A percentile compares a stretch with the other conserved stretches of the same genome.
Evolutionary conservation across 805 yeast species (phyloP).

Genomic region (Pichia exigua): DNA sequence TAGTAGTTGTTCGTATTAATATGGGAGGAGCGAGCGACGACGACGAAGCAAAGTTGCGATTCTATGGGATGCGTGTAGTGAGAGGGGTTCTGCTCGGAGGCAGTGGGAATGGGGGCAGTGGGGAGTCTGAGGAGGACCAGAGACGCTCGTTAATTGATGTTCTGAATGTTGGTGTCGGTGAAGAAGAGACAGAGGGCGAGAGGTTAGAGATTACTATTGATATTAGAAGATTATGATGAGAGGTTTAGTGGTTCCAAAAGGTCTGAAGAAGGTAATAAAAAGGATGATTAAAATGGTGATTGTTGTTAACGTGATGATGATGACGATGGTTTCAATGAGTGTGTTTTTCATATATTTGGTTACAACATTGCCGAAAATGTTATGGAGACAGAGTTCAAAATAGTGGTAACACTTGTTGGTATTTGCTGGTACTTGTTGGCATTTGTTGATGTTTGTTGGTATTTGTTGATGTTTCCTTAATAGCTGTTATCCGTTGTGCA

Average conservation of each 20-base stretch:
- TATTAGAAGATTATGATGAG: constrained; percentile 20
- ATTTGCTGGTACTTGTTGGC: no score
- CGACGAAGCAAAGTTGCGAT: constrained; percentile 52
- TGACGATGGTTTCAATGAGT: background rate
- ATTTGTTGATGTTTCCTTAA: no score
- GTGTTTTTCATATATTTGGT: constrained; percentile 1
- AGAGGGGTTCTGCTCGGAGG: constrained; percentile 25
- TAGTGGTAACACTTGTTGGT: no score
- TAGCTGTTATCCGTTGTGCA: no score
- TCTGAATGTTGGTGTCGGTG: constrained; percentile 22
- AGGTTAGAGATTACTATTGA: constrained; percentile 38
- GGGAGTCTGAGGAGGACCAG: constrained; percentile 12
- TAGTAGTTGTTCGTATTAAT: constrained; percentile 45
- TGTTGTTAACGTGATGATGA: background rate
- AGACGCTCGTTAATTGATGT: constrained; percentile 15
- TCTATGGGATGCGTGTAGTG: constrained; percentile 39
- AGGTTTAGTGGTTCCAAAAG: background rate
- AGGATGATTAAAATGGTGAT: background rate
- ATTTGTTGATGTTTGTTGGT: no score
- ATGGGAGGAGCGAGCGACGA: constrained; percentile 70
- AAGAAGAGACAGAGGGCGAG: constrained; percentile 18
- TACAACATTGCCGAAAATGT: background rate
- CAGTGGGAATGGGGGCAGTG: background rate
- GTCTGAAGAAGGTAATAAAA: background rate
- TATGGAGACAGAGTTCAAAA: background rate